These are phyloP conservation scores for Epichloe gansuensis DNA, from an alignment of 2,329 filamentous ascomycete species.

Conservation along the genomic window DNA sequence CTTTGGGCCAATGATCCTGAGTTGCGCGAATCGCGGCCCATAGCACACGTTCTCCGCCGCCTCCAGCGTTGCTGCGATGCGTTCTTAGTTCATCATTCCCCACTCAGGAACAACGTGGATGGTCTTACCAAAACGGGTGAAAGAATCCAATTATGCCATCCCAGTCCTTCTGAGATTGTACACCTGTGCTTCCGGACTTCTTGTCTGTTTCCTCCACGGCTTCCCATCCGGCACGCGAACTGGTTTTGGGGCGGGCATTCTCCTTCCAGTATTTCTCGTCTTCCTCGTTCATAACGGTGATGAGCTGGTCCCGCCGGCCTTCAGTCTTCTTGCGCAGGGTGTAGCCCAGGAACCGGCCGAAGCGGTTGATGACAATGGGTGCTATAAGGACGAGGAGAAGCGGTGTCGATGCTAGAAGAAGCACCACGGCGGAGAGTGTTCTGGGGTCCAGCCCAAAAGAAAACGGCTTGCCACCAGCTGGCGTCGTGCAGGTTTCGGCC, in stretches of 20 bases:
- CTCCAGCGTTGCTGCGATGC: slow-evolving; percentile 68
- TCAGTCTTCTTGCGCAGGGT: slow-evolving; percentile 51
- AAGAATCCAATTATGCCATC: slow-evolving; percentile 88
- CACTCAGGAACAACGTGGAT: not conserved
- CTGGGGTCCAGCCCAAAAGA: slow-evolving; percentile 19
- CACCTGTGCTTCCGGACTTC: slow-evolving; percentile 18
- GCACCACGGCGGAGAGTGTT: slow-evolving; percentile 15
- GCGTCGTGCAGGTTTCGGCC: slow-evolving; percentile 18
- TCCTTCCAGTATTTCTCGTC: slow-evolving; percentile 26
- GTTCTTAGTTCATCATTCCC: slow-evolving; percentile 1
- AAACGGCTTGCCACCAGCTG: slow-evolving; percentile 14
- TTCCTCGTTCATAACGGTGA: slow-evolving; percentile 37
- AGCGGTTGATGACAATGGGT: slow-evolving; percentile 12
- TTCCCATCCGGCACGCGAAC: slow-evolving; percentile 55
- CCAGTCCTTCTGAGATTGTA: slow-evolving; percentile 48
- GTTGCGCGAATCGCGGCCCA: slow-evolving; percentile 93
- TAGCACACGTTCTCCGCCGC: slow-evolving; percentile 87
- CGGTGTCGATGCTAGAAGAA: slow-evolving; percentile 10
- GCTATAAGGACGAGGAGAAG: slow-evolving; percentile 14
- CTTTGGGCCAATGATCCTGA: slow-evolving; percentile 76
- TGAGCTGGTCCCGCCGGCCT: slow-evolving; percentile 45
- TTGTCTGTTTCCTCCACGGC: slow-evolving; percentile 50
- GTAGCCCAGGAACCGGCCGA: slow-evolving; percentile 43
- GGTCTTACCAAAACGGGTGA: slow-evolving; percentile 80
- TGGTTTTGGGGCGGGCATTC: slow-evolving; percentile 21